phyloP scores from a whole-genome alignment of 768 basidiomycete species.

The Suillus paluster region DNA sequence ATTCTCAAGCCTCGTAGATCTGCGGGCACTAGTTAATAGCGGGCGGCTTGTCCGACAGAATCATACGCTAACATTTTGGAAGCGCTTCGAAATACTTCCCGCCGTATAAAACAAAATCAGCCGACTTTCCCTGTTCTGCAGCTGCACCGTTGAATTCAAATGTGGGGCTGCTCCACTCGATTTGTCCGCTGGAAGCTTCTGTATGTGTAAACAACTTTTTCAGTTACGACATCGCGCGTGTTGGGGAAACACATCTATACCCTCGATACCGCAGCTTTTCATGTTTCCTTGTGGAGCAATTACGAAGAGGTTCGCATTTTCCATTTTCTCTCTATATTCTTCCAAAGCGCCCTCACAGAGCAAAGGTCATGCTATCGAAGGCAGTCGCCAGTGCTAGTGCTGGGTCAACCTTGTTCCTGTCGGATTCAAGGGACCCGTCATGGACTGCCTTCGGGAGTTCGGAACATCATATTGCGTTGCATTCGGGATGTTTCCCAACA shows the following conservation, averaged over 20 bases:
- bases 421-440: background rate
- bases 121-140: background rate
- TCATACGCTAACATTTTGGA: background rate
- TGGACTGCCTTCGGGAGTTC: background rate
- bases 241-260: background rate
- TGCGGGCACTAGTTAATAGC: background rate
- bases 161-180: background rate
- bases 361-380: background rate
- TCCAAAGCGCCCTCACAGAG: background rate
- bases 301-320: background rate
- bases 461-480: background rate
- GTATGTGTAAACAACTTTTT: background rate
- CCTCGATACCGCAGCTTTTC: background rate
- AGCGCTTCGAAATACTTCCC: background rate
- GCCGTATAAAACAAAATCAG: background rate
- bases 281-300: background rate
- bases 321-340: background rate
- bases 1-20: background rate
- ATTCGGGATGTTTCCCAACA: background rate
- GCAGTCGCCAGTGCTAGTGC: background rate
- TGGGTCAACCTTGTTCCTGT: no score
- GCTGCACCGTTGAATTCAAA: background rate
- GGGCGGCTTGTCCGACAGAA: background rate
- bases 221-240: background rate
- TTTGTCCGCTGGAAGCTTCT: background rate